Evolutionary conservation across 2,329 filamentous ascomycete species (phyloP), one percentile per base, ranked within the genome.

Genomic region (Botrytis fabae): DNA sequence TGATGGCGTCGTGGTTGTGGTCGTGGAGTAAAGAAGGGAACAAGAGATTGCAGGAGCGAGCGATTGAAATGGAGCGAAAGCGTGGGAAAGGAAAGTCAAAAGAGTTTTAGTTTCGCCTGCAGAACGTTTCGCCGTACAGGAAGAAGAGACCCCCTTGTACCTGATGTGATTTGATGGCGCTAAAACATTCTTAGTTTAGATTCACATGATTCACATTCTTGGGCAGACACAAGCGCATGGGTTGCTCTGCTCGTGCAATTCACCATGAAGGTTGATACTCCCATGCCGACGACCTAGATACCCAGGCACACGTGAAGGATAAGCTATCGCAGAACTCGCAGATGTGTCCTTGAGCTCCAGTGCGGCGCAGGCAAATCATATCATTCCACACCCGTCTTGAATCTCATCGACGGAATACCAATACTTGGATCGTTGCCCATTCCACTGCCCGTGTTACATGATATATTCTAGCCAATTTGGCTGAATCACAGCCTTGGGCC

Each of bases 401-500:
- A 1, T 28, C 16, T 38, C 28, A 66, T 51, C 63, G 44, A n/a
- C 48, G 25, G 4, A 6, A n/a, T 14, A n/a, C 22, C 16, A 35
- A 38, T 38, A 35, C 35, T 35, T 35, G 4, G 35, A 35, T 35
- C 32, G 32, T 32, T 32, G 32, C 32, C 32, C 32, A 4, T 16
- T 40, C 40, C 25, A 18, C 9, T n/a, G 18, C 20, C 6, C 46
- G 16, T 22, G n/a, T 71, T 80, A 73, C 75, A 81, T 81, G 80
- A 77, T 73, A 77, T 64, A 48, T 51, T 73, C 64, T 57, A 65
- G 42, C 18, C 60, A 73, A 60, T 73, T 75, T 76, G 80, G 80
- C 80, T 81, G 80, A 78, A 70, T 73, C 71, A 61, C 79, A 81
- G 80, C 80, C 80, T 68, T 71, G 59, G 42, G 25, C 80, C 80